These are phyloP conservation scores for Puccinia horiana DNA, from an alignment of 1,284 basidiomycete species.

Conservation along the genomic window DNA sequence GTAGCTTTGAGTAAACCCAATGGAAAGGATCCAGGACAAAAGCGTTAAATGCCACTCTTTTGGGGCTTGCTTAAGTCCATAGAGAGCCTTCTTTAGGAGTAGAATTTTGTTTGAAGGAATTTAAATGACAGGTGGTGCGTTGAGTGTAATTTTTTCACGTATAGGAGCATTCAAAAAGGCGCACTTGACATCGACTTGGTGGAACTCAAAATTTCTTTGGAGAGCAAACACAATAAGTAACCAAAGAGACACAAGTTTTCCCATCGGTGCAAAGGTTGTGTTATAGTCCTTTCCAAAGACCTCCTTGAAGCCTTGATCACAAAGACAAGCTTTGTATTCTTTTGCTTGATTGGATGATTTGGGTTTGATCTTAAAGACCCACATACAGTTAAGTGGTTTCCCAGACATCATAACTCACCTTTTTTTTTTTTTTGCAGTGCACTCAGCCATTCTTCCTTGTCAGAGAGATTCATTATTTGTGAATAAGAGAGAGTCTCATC, in stretches of 20 bases:
- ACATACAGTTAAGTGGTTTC: slow-evolving; percentile 58
- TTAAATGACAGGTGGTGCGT: slow-evolving; percentile 52
- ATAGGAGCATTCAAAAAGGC: slow-evolving; percentile 62
- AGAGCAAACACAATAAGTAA: slow-evolving; percentile 60
- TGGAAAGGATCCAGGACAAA: background rate
- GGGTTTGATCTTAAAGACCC: slow-evolving; percentile 60
- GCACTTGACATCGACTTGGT: slow-evolving; percentile 61
- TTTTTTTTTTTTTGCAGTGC: no score
- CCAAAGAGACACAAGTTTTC: slow-evolving; percentile 58
- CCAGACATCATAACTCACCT: no score
- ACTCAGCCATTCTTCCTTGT: no score
- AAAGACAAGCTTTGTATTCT: slow-evolving; percentile 60
- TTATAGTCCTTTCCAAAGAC: slow-evolving; percentile 60
- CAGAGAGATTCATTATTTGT: no score
- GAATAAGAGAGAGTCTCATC: no score
- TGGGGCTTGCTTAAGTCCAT: slow-evolving; percentile 14
- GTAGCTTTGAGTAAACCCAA: background rate
- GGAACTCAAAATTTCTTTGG: slow-evolving; percentile 56
- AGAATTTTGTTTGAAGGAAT: background rate
- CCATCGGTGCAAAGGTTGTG: slow-evolving; percentile 61
- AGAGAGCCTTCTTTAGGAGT: slow-evolving; percentile 49
- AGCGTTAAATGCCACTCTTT: background rate
- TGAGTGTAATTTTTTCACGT: slow-evolving; percentile 60
- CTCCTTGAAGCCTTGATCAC: slow-evolving; percentile 62
- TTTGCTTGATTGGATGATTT: slow-evolving; percentile 57